Percentiles rank a stretch among this genome's conserved stretches.
phyloP scores from a whole-genome alignment of 163 green algal species.

The Scenedesmus sp. region DNA sequence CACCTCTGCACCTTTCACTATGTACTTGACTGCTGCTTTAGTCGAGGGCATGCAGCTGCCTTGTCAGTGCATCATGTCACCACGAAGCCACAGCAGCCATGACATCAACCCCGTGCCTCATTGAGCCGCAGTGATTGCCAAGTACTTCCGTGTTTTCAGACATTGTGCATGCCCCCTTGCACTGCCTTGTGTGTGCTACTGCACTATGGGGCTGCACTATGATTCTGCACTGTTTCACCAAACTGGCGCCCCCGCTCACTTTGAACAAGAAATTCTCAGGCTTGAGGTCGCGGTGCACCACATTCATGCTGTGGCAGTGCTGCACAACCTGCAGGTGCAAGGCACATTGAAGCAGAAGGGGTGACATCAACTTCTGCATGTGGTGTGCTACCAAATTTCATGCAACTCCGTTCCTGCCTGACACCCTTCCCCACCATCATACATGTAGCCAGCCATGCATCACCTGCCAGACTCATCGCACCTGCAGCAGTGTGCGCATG shows the following conservation, averaged over 20 bases:
- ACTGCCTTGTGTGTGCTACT: too few relatives aligned
- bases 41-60: background rate
- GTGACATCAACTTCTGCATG: background rate
- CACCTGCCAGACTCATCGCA: slow-evolving; percentile 49
- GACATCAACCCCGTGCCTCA: too few relatives aligned
- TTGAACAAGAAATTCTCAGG: slow-evolving; percentile 86
- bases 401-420: background rate
- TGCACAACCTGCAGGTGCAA: slow-evolving; percentile 72
- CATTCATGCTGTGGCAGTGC: slow-evolving; percentile 88
- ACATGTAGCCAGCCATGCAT: background rate
- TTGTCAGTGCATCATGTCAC: too few relatives aligned
- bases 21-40: too few relatives aligned
- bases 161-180: too few relatives aligned
- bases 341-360: background rate
- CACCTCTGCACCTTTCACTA: too few relatives aligned
- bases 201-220: too few relatives aligned
- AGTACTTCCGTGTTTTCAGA: too few relatives aligned
- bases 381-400: background rate
- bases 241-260: background rate
- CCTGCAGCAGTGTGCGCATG: slow-evolving; percentile 67
- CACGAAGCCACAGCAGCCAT: too few relatives aligned
- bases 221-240: background rate
- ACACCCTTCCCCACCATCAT: background rate
- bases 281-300: slow-evolving; percentile 85
- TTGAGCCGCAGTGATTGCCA: too few relatives aligned